Evolutionary conservation across 768 basidiomycete genomes (phyloP).

Genomic region (Galerina sulciceps): DNA sequence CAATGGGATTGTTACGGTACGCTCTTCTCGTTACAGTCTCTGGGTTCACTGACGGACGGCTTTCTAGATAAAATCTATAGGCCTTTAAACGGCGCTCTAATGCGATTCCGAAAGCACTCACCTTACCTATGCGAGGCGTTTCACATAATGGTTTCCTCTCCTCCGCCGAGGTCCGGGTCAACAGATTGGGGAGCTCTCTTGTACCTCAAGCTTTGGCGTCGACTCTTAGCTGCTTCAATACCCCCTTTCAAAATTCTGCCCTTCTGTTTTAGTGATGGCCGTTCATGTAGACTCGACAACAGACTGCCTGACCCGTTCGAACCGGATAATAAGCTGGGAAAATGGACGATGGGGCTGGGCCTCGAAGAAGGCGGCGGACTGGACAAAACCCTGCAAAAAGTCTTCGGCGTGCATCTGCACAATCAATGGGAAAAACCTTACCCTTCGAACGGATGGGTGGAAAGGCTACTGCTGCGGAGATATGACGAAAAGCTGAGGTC

Average conservation of each 20-base stretch:
- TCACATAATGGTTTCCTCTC: conserved; percentile 80
- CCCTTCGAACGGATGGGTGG: conserved; percentile 86
- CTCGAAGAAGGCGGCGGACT: conserved; percentile 65
- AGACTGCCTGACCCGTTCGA: conserved; percentile 91
- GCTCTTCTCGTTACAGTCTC: conserved; percentile 22
- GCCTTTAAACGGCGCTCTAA: conserved; percentile 90
- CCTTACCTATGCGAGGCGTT: conserved; percentile 98
- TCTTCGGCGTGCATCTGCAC: conserved; percentile 92
- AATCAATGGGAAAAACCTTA: conserved; percentile 95
- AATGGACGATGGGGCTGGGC: conserved; percentile 71
- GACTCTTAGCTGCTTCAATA: conserved; percentile 71
- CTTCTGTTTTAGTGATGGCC: conserved; percentile 93
- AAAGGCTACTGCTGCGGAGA: conserved; percentile 69
- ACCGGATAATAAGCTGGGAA: conserved; percentile 53
- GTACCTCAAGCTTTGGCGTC: conserved; percentile 90
- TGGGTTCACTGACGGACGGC: neutral
- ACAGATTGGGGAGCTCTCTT: conserved; percentile 95
- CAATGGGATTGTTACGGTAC: conserved; percentile 99
- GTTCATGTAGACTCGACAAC: conserved; percentile 91
- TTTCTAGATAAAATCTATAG: conserved; percentile 45
- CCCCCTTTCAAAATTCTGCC: conserved; percentile 92
- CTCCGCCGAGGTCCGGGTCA: conserved; percentile 73
- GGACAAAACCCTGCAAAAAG: conserved; percentile 64
- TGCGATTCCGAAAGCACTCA: conserved; percentile 90
- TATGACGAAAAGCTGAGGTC: conserved; percentile 51